Conservation (phyloP, 345 rosid species). For the Aquilaria sinensis region DNA sequence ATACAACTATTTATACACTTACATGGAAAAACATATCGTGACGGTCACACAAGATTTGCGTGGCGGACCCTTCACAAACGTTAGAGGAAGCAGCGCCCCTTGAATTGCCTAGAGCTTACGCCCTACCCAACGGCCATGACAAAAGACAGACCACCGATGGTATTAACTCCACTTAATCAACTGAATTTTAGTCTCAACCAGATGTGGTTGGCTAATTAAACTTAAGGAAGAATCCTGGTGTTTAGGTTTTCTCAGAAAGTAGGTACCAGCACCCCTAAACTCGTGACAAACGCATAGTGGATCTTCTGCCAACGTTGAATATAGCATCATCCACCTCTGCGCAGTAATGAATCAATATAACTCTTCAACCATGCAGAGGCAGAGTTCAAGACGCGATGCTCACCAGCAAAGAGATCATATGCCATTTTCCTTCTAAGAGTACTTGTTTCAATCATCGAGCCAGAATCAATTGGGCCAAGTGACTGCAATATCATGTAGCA, state of each 20-base stretch:
- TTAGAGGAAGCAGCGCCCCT: no score
- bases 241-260: neutral
- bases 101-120: no score
- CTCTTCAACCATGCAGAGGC: constrained; percentile 60
- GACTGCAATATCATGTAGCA: constrained; percentile 25
- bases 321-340: constrained; percentile 14
- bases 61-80: no score
- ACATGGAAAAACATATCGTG: no score
- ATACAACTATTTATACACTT: no score
- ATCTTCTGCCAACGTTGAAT: no score
- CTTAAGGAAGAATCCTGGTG: neutral
- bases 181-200: neutral
- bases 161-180: neutral
- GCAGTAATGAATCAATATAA: constrained; percentile 27
- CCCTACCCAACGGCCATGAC: no score
- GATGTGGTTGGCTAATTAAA: neutral
- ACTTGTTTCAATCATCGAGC: constrained; percentile 16
- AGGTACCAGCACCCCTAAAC: no score
- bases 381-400: constrained; percentile 62
- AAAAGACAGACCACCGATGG: no score
- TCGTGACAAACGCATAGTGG: neutral
- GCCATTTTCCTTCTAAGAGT: constrained; percentile 54
- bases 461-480: constrained; percentile 19
- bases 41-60: no score
- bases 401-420: constrained; percentile 56